phyloP scores from a whole-genome alignment of 2,329 filamentous ascomycete genomes.

The Aspergillus piperis region DNA sequence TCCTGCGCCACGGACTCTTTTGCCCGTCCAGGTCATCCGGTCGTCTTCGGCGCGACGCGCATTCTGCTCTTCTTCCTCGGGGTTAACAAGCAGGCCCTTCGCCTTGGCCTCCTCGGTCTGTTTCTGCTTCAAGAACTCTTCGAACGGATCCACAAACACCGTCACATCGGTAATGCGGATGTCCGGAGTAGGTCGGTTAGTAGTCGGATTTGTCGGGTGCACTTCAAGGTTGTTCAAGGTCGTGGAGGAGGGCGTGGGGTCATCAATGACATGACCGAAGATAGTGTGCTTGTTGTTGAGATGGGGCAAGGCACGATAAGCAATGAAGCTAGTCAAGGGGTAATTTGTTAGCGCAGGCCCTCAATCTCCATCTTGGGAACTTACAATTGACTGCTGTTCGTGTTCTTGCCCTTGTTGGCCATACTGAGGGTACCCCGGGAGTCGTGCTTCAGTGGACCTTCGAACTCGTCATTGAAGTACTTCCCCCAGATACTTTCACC shows the following conservation, averaged over 20 bases:
- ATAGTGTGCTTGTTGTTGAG: constrained; percentile 97
- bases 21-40: constrained; percentile 92
- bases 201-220: constrained; percentile 70
- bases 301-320: constrained; percentile 80
- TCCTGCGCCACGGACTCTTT: constrained; percentile 71
- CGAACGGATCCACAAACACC: constrained; percentile 91
- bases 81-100: constrained; percentile 28
- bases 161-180: constrained; percentile 80
- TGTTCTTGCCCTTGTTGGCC: constrained; percentile 99
- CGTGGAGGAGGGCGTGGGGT: constrained; percentile 46
- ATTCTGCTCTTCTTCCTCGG: constrained; percentile 28
- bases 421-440: constrained; percentile 79
- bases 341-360: neutral
- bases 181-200: constrained; percentile 72
- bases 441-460: constrained; percentile 84
- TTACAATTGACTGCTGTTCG: constrained; percentile 85
- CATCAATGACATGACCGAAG: constrained; percentile 82
- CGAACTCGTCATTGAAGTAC: constrained; percentile 90
- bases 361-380: constrained; percentile 16
- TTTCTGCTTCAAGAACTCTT: constrained; percentile 81
- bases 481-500: constrained; percentile 91
- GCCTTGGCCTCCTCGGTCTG: constrained; percentile 62
- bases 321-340: constrained; percentile 66
- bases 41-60: constrained; percentile 69
- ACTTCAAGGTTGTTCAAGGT: constrained; percentile 73